Base-by-base conservation (phyloP, 1,284 basidiomycete species). In the Takashimella tepidaria region DNA sequence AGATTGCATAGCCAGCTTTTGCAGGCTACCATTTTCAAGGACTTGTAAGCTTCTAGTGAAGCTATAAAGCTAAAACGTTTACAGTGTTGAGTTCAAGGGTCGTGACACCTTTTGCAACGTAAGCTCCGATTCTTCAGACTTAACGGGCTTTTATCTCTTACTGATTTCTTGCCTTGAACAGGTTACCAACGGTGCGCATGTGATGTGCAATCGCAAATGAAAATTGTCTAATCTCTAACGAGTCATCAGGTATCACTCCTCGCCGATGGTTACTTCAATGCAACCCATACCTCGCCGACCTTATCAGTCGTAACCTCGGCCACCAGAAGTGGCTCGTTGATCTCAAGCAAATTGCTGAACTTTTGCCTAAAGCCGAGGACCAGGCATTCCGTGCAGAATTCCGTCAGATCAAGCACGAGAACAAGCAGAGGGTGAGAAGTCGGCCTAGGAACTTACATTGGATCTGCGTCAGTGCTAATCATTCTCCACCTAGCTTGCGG, bases 251-350 rank as follows among this genome's bases (percentile, higher is more conserved):
- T 62, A 84, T 71, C 50, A 61, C 68, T 5, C 56, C 64, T 45
- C 56, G 62, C 47, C 60, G 67, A 48, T 95, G 91, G 91, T 82
- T 96, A 51, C 87, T 92, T 64, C 88, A 92, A 81, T 92, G 89
- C 80, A 96, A 96, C 78, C 89, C 89, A 8, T 79, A 82, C 42
- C 82, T 96, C 41, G 88, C 87, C 58, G 79, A 80, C 22, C 84
- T 96, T 50, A 91, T 95, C 72, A 86, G 88, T 21, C 79, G 85
- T 61, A 86, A 88, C 0, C 83, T 96, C 59, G 82, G 84, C 56
- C 72, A 86, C 26, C 84, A 88, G 43, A 87, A 87, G 21, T 96
- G 91, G 89, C 78, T 95, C 47, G 90, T 70, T 50, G 61, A 75
- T 47, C 61, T 71, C 53, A 71, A 70, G 56, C 61, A 67, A 49